Base-by-base conservation (phyloP, 2,329 filamentous ascomycete genomes). In the Rhinocladiella similis region DNA sequence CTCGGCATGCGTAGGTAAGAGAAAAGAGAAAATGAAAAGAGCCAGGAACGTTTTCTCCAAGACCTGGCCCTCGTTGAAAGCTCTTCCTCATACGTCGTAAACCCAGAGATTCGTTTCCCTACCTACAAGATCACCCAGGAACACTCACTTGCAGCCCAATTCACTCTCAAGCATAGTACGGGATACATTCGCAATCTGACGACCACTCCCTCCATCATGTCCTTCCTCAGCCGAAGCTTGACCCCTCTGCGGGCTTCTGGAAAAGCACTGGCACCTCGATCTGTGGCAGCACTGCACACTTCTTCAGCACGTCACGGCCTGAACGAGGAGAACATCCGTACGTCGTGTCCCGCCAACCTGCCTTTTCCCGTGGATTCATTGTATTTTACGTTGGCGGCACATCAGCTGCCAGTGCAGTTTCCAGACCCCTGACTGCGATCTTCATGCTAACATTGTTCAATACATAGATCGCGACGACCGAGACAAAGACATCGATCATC, bases 401-500 rank as follows among this genome's bases (percentile, higher is more conserved):
- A 18, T 13, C 18, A 3, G 7, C 25, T 27, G 4, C 25, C 25
- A 7, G 7, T 3, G 25, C 7, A 27, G 3, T 7, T 14, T 2
- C 29, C 10, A 33, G 29, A 25, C 29, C 25, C n/a, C 19, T 22
- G 19, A 36, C 29, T 3, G 7, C 29, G 10, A 33, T 9, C 10
- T 33, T 12, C 33, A 41, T 49, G 41, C 57, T 59, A 20, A 53
- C 50, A n/a, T 5, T 10, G 5, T 9, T 13, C 29, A 9, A 13
- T 10, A 19, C 36, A 14, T 27, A 65, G 64, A 65, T 47, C 50
- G 56, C 51, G 50, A 54, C 16, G 56, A 56, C 20, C 61, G 63
- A 54, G 50, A 48, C 13, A 36, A 55, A 20, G 50, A 61, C 16
- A 65, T 65, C 50, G 64, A 66, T 6, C 55, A 53, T 10, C 63